A percentile compares a stretch with the other conserved stretches of the same genome.
Evolutionary conservation across 441 rosid species (phyloP).

Genomic region (Bruguiera hainesii): DNA sequence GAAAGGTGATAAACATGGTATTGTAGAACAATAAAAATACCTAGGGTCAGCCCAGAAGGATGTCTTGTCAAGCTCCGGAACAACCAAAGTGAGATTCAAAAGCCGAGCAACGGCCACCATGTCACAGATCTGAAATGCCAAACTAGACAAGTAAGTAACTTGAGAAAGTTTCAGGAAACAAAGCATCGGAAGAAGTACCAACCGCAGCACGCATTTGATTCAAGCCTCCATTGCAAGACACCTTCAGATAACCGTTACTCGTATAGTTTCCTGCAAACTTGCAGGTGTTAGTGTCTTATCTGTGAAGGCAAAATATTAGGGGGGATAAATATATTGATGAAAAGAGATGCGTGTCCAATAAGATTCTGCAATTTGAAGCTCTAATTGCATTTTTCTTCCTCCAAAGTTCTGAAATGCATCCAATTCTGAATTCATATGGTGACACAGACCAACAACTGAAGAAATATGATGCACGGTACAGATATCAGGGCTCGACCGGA

Average conservation of each 20-base stretch:
- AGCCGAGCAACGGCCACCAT: conserved; percentile 92
- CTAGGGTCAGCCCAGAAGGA: conserved; percentile 99
- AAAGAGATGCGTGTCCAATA: not conserved
- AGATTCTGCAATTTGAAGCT: not conserved
- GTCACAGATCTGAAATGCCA: conserved; percentile 75
- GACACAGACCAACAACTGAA: not conserved
- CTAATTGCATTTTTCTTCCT: not conserved
- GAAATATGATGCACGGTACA: conserved; percentile 8
- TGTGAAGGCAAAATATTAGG: not conserved
- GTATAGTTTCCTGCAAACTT: conserved; percentile 71
- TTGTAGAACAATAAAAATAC: conserved; percentile 32
- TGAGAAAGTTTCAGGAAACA: conserved; percentile 8
- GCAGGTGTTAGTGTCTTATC: conserved; percentile 15
- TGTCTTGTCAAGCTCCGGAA: conserved; percentile 93
- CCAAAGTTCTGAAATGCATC: not conserved
- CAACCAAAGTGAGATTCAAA: conserved; percentile 90
- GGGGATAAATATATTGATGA: not conserved
- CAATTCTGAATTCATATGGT: not conserved
- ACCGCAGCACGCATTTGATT: conserved; percentile 99
- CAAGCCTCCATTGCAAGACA: conserved; percentile 96
- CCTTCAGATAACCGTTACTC: conserved; percentile 77
- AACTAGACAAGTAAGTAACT: conserved; percentile 19
- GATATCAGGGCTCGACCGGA: not conserved
- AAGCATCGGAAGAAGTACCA: conserved; percentile 33
- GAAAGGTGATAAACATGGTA: not conserved